These are phyloP conservation scores for Fraxinus latifolia DNA, from an alignment of 305 asterid species.

Conservation along the genomic window DNA sequence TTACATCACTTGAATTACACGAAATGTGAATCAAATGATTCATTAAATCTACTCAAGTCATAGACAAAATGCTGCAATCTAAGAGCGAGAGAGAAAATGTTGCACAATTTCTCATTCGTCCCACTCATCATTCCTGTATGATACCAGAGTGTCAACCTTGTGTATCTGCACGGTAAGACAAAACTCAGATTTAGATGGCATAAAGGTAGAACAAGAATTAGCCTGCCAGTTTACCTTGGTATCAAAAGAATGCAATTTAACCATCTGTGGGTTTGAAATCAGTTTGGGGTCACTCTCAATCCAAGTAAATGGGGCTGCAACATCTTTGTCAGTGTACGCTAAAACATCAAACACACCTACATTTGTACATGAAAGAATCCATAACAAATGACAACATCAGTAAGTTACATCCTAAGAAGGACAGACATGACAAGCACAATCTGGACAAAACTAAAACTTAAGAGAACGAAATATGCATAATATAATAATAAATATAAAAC, in stretches of 20 bases:
- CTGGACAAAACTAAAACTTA: not conserved
- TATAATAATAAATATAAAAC: not conserved
- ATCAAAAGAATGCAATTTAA: slow-evolving; percentile 82
- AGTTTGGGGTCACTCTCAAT: slow-evolving; percentile 90
- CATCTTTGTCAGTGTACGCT: slow-evolving; percentile 61
- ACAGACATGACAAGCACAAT: not conserved
- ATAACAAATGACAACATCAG: not conserved
- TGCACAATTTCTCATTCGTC: slow-evolving; percentile 46
- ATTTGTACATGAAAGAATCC: not conserved
- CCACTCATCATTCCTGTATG: slow-evolving; percentile 87
- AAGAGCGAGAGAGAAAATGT: slow-evolving; percentile 9
- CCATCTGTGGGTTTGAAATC: slow-evolving; percentile 88
- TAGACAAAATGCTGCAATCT: slow-evolving; percentile 3
- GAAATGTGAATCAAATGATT: not conserved
- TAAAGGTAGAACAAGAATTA: not conserved
- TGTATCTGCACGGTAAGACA: slow-evolving; percentile 59
- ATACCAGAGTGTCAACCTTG: slow-evolving; percentile 85
- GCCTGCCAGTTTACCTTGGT: slow-evolving; percentile 54
- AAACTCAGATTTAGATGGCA: not conserved
- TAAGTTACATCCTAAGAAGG: not conserved
- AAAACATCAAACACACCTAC: not conserved
- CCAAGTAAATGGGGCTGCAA: slow-evolving; percentile 86
- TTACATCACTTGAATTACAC: slow-evolving; percentile 8
- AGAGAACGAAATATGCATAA: not conserved
- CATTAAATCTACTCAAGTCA: not conserved